phyloP scores from a whole-genome alignment of 202 grass and related monocot species.

The Miscanthus sacchariflorus region DNA sequence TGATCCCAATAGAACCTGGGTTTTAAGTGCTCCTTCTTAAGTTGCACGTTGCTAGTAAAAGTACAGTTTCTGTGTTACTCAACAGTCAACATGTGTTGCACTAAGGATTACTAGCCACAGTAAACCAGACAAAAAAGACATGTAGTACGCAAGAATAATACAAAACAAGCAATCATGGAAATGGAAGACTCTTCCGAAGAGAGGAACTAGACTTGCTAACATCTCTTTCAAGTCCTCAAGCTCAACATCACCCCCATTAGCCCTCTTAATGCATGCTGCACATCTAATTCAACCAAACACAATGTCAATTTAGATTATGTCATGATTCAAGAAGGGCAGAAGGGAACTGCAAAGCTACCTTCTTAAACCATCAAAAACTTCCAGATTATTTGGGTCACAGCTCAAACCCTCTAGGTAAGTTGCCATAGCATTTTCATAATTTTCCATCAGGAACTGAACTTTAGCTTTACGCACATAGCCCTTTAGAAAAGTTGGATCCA shows the following conservation, averaged over 20 bases:
- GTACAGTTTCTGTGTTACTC: background rate
- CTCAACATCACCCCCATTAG: slow-evolving; percentile 38
- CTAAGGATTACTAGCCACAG: background rate
- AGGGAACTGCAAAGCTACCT: slow-evolving; percentile 52
- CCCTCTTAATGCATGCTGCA: slow-evolving; percentile 58
- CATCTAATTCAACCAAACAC: slow-evolving; percentile 49
- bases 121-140: slow-evolving; percentile 18
- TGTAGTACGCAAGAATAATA: background rate
- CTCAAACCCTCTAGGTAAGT: slow-evolving; percentile 72
- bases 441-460: slow-evolving; percentile 62
- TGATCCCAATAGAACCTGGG: background rate
- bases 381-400: slow-evolving; percentile 65
- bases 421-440: slow-evolving; percentile 67
- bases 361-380: slow-evolving; percentile 63
- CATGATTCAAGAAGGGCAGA: slow-evolving; percentile 6
- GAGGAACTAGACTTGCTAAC: slow-evolving; percentile 43
- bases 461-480: slow-evolving; percentile 70
- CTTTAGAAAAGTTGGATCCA: slow-evolving; percentile 68
- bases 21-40: slow-evolving; percentile 14
- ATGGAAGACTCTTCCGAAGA: background rate
- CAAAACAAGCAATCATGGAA: background rate
- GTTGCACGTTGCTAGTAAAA: background rate
- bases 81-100: background rate
- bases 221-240: slow-evolving; percentile 55
- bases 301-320: slow-evolving; percentile 21